Base-by-base conservation (phyloP, 805 yeast species). In the Barnettozyma vustinii region DNA sequence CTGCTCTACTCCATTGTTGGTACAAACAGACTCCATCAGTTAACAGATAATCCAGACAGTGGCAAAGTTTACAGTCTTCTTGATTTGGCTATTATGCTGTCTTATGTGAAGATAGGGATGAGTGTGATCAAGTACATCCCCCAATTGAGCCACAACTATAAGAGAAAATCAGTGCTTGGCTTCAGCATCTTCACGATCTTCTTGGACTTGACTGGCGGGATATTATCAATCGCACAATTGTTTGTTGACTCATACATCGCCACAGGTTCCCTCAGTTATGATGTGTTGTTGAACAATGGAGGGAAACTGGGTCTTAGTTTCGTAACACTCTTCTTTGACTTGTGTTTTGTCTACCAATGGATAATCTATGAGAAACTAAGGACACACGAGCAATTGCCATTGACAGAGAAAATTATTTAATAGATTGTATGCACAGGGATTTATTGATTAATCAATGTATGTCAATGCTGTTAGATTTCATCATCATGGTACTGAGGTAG, bases 81-180 rank as follows among this genome's bases (percentile, higher is more conserved):
- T 30, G 64, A 65, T 21, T 55, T 71, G 15, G 69, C 73, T 0
- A 46, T 72, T 6, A 46, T 58, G 23, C 54, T 73, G 4, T 67
- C 76, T 1, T 71, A 70, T 51, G 60, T 75, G 49, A 79, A 79
- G 60, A 70, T 79, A 15, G 44, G 63, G 15, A 71, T 77, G 69
- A 76, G 81, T 30, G 58, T 77, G 42, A 64, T 75, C 41, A 79
- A 79, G 55, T 75, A 79, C 56, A 66, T 86, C 26, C 99, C 99
- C 0, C 99, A 92, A 66, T 85, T 92, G 47, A 69, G 77, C 49
- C 95, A 87, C 61, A 92, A 92, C 67, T 79, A 82, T 63, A 71
- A 71, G 42, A 78, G 96, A 55, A 80, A 83, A 59, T 85, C 96
- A 5, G 90, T 90, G 48, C 76, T 80, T 49, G 98, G 98, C 1